Percentiles rank a stretch among this genome's conserved stretches.
Conservation (phyloP, 2,329 filamentous ascomycete genomes). For the Paradendryphiella salina region DNA sequence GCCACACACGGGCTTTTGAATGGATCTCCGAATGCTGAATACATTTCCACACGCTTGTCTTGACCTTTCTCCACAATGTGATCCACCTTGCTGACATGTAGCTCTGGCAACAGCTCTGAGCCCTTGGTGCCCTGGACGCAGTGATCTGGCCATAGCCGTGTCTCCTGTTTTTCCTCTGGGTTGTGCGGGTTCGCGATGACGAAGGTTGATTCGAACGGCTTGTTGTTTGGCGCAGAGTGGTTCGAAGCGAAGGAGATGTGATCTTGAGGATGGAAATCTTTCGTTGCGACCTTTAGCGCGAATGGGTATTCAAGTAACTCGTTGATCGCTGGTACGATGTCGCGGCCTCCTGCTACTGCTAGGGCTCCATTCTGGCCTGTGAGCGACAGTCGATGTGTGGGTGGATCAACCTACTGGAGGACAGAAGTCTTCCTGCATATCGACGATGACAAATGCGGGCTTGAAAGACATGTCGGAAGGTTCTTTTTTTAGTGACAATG, state of each 20-base stretch:
- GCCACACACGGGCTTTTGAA: constrained; percentile 65
- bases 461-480: constrained; percentile 33
- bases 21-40: constrained; percentile 84
- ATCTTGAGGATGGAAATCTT: constrained; percentile 81
- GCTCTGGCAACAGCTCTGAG: constrained; percentile 71
- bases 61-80: constrained; percentile 76
- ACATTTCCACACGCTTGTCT: constrained; percentile 81
- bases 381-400: constrained; percentile 8
- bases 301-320: constrained; percentile 73
- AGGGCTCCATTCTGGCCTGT: constrained; percentile 75
- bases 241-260: constrained; percentile 90
- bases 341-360: constrained; percentile 73
- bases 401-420: constrained; percentile 66
- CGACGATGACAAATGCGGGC: constrained; percentile 73
- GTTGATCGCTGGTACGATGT: constrained; percentile 73
- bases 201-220: constrained; percentile 67
- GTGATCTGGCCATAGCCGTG: constrained; percentile 85
- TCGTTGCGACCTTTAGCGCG: constrained; percentile 75
- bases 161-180: constrained; percentile 63
- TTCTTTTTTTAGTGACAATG: too few species aligned
- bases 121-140: constrained; percentile 78
- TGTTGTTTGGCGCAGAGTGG: constrained; percentile 65
- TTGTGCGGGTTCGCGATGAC: constrained; percentile 70
- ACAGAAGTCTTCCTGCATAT: constrained; percentile 95
- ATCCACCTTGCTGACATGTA: constrained; percentile 65